Evolutionary conservation across 1,139 yeast species (phyloP), one percentile per base, ranked within the genome.

Genomic region (Debaryomyces sp.): DNA sequence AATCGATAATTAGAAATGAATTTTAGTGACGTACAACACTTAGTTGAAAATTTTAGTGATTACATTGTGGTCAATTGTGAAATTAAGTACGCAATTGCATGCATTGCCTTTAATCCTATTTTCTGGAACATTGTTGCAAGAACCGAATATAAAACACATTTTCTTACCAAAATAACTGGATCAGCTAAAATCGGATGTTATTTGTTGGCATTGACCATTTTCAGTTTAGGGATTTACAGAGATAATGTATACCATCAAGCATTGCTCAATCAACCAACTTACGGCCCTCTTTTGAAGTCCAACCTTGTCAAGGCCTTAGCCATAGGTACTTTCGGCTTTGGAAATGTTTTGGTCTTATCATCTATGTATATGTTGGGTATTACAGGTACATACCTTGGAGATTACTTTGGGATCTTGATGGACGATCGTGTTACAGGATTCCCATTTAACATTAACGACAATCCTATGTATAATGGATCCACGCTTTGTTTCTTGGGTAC

Each of bases 391-490:
- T 94, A 94, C 63, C 75, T 94, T 54, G 99, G 99, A 34, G 99
- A 94, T 68, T 95, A 94, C 71, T 94, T 94, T 69, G 99, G 99
- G 1, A 92, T 94, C 61, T 80, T 94, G 61, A 94, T 92, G 96
- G 83, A 84, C 54, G 83, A 88, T 55, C 80, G 96, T 62, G 97
- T 94, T 52, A 87, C 95, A n/a, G 85, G 88, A 1, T 94, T 94
- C 78, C 99, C 99, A 21, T 94, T 94, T 78, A 92, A 86, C 60
- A 81, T 91, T 51, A 81, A 87, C 57, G 87, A 89, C 62, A 94
- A 94, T 67, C 99, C 99, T 53, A 94, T 94, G 99, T 94, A 94
- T 70, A 87, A 88, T 63, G 99, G 99, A 21, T 88, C 96, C 6
- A 81, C 94, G 24, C 73, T 94, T 58, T 84, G 96, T 49, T 94